Percentiles rank a stretch among this genome's conserved stretches.
Evolutionary conservation across 768 basidiomycete species (phyloP).

Genomic region (Boletus sp.): DNA sequence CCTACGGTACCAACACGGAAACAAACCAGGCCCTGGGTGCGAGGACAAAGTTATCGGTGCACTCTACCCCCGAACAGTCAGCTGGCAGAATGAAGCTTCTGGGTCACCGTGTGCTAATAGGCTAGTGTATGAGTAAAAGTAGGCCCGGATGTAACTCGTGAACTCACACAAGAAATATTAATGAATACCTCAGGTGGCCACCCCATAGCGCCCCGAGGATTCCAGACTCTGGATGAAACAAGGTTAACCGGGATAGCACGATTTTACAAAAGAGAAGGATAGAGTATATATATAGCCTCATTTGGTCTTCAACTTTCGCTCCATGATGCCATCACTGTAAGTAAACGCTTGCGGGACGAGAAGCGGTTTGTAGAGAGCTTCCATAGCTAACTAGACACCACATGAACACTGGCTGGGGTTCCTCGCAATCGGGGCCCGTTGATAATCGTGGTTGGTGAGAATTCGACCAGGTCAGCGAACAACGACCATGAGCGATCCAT

Average conservation of each 20-base stretch:
- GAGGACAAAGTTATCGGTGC: neutral
- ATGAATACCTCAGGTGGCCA: neutral
- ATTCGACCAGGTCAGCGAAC: neutral
- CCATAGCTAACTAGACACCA: neutral
- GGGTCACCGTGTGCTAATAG: no score
- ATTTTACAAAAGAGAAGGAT: no score
- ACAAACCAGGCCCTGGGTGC: neutral
- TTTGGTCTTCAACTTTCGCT: no score
- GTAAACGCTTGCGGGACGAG: neutral
- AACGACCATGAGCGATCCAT: slow-evolving; percentile 5
- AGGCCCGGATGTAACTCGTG: neutral
- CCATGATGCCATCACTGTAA: no score
- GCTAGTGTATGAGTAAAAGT: neutral
- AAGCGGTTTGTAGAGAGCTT: neutral
- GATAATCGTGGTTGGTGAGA: slow-evolving; percentile 8
- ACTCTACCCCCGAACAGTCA: neutral
- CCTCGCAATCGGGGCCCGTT: neutral
- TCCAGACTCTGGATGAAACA: no score
- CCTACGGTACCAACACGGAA: neutral
- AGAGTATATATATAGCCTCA: no score
- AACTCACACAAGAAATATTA: neutral
- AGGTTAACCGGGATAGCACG: no score
- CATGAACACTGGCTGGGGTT: neutral
- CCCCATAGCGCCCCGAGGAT: neutral
- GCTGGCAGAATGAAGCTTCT: neutral